phyloP scores from a whole-genome alignment of 345 rosid species.

The Bruguiera parviflora region DNA sequence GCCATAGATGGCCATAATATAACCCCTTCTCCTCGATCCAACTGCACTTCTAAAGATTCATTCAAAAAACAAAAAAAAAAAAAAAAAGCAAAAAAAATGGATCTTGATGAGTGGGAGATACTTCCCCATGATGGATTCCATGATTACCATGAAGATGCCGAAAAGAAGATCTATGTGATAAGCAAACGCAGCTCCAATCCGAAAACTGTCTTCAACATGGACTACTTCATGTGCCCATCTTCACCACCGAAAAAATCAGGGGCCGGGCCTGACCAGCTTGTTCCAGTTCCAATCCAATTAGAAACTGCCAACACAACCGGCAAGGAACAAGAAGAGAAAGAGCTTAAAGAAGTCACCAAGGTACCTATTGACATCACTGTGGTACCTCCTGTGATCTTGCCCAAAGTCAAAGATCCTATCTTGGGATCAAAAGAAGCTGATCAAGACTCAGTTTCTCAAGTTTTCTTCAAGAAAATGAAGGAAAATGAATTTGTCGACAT shows the following conservation, averaged over 20 bases:
- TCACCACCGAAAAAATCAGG: slow-evolving; percentile 33
- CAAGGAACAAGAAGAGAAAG: slow-evolving; percentile 18
- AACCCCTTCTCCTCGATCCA: slow-evolving; percentile 5
- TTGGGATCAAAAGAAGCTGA: slow-evolving; percentile 32
- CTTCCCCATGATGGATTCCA: slow-evolving; percentile 50
- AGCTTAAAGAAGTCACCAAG: slow-evolving; percentile 15
- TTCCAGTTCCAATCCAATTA: slow-evolving; percentile 60
- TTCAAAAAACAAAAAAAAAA: not conserved
- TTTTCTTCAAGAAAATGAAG: slow-evolving; percentile 83
- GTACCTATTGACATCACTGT: slow-evolving; percentile 21
- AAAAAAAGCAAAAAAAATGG: slow-evolving; percentile 36
- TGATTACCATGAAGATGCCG: slow-evolving; percentile 43
- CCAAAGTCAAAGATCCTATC: slow-evolving; percentile 31
- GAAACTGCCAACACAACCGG: slow-evolving; percentile 36
- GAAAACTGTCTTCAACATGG: slow-evolving; percentile 41
- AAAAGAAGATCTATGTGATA: slow-evolving; percentile 19
- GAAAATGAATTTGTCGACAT: slow-evolving; percentile 93
- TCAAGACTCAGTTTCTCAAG: slow-evolving; percentile 65
- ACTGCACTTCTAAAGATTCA: not conserved
- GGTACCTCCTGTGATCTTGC: slow-evolving; percentile 24
- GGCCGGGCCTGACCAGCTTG: slow-evolving; percentile 39
- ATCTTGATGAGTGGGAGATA: slow-evolving; percentile 91
- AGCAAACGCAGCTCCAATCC: slow-evolving; percentile 29
- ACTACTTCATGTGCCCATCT: slow-evolving; percentile 67
- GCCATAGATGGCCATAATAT: not conserved